Base-by-base conservation (phyloP, 306 rosid species). In the Cyclanthera cordifolia region DNA sequence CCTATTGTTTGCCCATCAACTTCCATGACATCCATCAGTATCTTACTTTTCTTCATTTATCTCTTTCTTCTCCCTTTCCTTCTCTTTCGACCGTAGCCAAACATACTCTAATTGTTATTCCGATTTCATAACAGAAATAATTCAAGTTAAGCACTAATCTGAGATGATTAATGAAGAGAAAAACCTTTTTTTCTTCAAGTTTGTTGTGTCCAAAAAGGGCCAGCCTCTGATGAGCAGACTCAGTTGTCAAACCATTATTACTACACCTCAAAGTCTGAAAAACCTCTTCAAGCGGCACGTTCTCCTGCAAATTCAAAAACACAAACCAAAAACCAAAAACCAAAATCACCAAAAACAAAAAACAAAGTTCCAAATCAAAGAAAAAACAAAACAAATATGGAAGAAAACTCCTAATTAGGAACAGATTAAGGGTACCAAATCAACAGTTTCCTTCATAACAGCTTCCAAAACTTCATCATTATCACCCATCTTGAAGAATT, bases 151-250 rank as follows among this genome's bases (percentile, higher is more conserved):
- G 25, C 4, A 52, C 4, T 52, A 52, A 19, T 3, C 5, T 11
- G 3, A 53, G 30, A 41, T 57, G 4, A 32, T 45, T 16, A 59
- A 25, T 59, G 69, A 63, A 41, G 52, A 41, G 25, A 24, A 56
- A 48, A 14, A 89, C 96, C 93, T 86, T 30, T 67, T 89, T 89
- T 79, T 89, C 93, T 75, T 89, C 93, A 50, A 86, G 93, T 73
- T 86, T 89, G 86, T 89, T 89, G 73, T 78, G 55, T 6, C 96
- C 93, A 83, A 89, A 89, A 77, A 83, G 83, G 79, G 71, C 76
- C 80, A 89, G 72, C 67, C 96, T 86, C 76, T 85, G 82, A 68
- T 75, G 72, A 54, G 90, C 88, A 72, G 87, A 85, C 67, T 78
- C 77, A 48, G 90, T 73, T 45, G 88, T 77, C 66, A 89, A 88